Conservation (phyloP, 768 basidiomycete species). For the Pisolithus microcarpus region DNA sequence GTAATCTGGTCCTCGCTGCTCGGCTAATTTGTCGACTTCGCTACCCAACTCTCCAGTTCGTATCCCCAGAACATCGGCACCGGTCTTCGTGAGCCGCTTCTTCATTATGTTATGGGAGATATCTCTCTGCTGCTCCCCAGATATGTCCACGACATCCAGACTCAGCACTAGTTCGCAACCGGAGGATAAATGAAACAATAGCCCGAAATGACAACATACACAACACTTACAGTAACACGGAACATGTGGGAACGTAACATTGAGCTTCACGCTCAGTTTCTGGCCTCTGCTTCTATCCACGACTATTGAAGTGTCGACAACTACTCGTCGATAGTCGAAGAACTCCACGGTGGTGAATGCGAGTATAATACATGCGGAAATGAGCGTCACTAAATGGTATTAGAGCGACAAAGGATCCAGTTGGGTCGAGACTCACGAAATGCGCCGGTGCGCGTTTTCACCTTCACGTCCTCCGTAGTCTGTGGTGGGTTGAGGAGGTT, state of each 20-base stretch:
- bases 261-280: slow-evolving; percentile 85
- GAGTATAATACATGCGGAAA: slow-evolving; percentile 88
- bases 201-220: not conserved
- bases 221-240: slow-evolving; percentile 87
- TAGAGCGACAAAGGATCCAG: slow-evolving; percentile 7
- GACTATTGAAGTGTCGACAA: slow-evolving; percentile 83
- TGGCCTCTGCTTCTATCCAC: slow-evolving; percentile 95
- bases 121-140: slow-evolving; percentile 90
- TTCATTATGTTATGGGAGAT: slow-evolving; percentile 86
- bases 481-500: slow-evolving; percentile 26
- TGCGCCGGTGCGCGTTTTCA: slow-evolving; percentile 93
- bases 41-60: slow-evolving; percentile 65
- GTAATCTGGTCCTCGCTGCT: slow-evolving; percentile 53
- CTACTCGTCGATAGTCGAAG: slow-evolving; percentile 85
- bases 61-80: slow-evolving; percentile 50
- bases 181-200: not conserved
- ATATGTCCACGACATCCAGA: slow-evolving; percentile 97
- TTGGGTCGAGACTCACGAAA: slow-evolving; percentile 51
- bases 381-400: slow-evolving; percentile 68
- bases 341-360: slow-evolving; percentile 91
- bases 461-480: slow-evolving; percentile 99
- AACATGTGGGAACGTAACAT: slow-evolving; percentile 92
- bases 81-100: slow-evolving; percentile 59
- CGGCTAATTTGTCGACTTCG: slow-evolving; percentile 76
- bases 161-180: slow-evolving; percentile 73